Percentiles rank a stretch among this genome's conserved stretches.
Conservation (phyloP, 371 early-diverging fungal species). For the Mucor velutinosus region DNA sequence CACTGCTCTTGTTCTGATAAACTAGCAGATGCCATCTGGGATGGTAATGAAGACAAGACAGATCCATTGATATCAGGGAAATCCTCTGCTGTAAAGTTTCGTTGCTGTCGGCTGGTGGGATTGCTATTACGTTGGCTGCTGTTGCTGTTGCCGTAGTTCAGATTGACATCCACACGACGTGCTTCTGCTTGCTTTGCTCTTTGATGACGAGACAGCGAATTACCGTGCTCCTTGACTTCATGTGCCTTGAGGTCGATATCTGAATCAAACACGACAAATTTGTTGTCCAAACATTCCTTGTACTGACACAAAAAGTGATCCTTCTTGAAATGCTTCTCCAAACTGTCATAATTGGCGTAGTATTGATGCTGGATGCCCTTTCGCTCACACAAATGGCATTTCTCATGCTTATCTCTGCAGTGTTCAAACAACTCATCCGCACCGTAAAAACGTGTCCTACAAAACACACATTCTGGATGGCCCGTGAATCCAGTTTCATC, state of each 20-base stretch:
- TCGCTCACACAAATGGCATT: slow-evolving; percentile 88
- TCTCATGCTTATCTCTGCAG: slow-evolving; percentile 91
- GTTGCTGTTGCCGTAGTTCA: slow-evolving; percentile 38
- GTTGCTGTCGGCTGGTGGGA: background rate
- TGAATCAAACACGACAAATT: slow-evolving; percentile 93
- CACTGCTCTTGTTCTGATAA: slow-evolving; percentile 14
- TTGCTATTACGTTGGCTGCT: slow-evolving; percentile 1
- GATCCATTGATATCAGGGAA: slow-evolving; percentile 36
- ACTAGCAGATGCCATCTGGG: background rate
- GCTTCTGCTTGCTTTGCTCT: slow-evolving; percentile 31
- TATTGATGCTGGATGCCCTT: slow-evolving; percentile 79
- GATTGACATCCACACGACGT: slow-evolving; percentile 52
- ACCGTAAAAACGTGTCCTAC: slow-evolving; percentile 80
- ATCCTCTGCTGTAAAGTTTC: slow-evolving; percentile 17
- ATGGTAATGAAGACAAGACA: background rate
- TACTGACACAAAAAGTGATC: slow-evolving; percentile 86
- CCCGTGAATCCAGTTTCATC: slow-evolving; percentile 87
- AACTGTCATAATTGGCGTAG: slow-evolving; percentile 77
- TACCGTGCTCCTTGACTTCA: slow-evolving; percentile 55
- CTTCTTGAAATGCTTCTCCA: slow-evolving; percentile 83
- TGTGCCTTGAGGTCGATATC: slow-evolving; percentile 93
- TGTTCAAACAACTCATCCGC: slow-evolving; percentile 93
- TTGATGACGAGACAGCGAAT: slow-evolving; percentile 33
- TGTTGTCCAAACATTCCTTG: slow-evolving; percentile 84
- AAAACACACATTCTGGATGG: slow-evolving; percentile 93